These are phyloP conservation scores for Senna siamea DNA, from an alignment of 306 rosid genomes.

Conservation along the genomic window DNA sequence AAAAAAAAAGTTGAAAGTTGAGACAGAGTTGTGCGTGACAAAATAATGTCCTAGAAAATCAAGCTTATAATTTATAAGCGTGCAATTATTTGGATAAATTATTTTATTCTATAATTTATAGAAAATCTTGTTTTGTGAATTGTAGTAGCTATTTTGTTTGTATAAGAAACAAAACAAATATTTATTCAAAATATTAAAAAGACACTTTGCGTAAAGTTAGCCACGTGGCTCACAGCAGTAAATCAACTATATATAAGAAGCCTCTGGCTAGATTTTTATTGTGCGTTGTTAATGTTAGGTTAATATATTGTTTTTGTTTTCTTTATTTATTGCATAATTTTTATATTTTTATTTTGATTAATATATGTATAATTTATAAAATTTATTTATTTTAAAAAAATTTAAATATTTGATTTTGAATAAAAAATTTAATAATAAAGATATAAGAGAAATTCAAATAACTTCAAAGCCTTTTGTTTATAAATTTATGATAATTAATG, in stretches of 20 bases:
- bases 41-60: background rate
- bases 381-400: no score
- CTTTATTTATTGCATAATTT: no score
- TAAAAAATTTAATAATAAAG: no score
- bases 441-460: no score
- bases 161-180: background rate
- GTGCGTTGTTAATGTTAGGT: background rate
- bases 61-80: background rate
- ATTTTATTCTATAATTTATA: background rate
- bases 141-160: no score
- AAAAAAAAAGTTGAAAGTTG: background rate
- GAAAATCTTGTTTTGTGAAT: background rate
- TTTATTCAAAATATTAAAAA: background rate
- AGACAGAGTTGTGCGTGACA: background rate
- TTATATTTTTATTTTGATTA: no score
- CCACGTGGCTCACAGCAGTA: background rate
- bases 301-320: background rate
- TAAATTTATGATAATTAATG: no score
- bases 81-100: background rate
- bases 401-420: no score
- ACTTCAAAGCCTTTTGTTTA: no score
- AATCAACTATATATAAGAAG: background rate
- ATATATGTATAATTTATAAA: no score
- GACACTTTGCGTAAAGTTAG: background rate
- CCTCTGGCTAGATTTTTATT: background rate